phyloP scores from a whole-genome alignment of 2,329 filamentous ascomycete genomes.

The Pyrenochaeta sp. region DNA sequence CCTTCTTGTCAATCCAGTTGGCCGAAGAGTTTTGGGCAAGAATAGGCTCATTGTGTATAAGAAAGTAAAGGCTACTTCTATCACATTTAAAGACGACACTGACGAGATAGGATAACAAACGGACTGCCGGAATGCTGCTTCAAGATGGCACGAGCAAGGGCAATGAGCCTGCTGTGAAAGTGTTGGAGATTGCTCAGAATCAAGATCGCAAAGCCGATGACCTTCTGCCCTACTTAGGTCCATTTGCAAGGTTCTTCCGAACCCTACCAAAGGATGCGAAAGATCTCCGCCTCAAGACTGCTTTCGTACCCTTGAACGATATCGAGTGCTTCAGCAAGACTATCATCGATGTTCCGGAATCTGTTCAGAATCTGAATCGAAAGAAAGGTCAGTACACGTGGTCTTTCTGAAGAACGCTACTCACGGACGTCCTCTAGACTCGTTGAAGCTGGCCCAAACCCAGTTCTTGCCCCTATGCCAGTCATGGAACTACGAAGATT shows the following conservation, averaged over 20 bases:
- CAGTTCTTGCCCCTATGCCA: conserved; percentile 73
- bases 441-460: conserved; percentile 68
- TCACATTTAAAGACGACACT: conserved; percentile 21
- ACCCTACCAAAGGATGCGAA: conserved; percentile 70
- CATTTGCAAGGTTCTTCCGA: conserved; percentile 72
- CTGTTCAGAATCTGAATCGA: conserved; percentile 53
- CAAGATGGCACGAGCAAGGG: conserved; percentile 75
- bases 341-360: conserved; percentile 60
- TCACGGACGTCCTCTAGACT: conserved; percentile 45
- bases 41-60: conserved; percentile 85
- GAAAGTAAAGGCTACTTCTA: conserved; percentile 50
- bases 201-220: conserved; percentile 81
- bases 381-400: conserved; percentile 57
- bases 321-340: conserved; percentile 85
- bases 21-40: conserved; percentile 77
- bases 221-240: conserved; percentile 80
- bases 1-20: conserved; percentile 80
- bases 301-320: conserved; percentile 75
- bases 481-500: conserved; percentile 76
- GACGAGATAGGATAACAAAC: conserved; percentile 70
- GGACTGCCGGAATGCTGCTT: conserved; percentile 81
- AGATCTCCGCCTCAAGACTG: conserved; percentile 72
- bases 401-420: conserved; percentile 3
- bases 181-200: conserved; percentile 78
- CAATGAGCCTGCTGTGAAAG: conserved; percentile 72